A percentile compares a stretch with the other conserved stretches of the same genome.
These are phyloP conservation scores for Geranium rotundifolium DNA, from an alignment of 345 rosid genomes.

Conservation along the genomic window DNA sequence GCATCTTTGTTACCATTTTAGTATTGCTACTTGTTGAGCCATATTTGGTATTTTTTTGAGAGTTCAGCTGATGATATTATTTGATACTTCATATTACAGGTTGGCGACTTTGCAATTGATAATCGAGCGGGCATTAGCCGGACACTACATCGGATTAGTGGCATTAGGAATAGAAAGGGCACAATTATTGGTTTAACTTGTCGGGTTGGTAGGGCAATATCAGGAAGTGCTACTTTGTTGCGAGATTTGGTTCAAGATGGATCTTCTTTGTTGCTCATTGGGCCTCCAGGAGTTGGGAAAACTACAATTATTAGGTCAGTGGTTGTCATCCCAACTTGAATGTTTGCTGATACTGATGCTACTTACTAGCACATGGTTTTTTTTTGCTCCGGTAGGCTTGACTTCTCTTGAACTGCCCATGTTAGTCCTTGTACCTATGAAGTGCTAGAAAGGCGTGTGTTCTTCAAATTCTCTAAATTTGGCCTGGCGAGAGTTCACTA, in stretches of 20 bases:
- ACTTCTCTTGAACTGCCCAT: too few relatives aligned
- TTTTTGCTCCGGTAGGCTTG: too few relatives aligned
- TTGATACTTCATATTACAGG: constrained; percentile 27
- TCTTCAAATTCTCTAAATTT: neutral
- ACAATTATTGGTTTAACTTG: constrained; percentile 78
- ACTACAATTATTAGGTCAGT: constrained; percentile 84
- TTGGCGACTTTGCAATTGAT: constrained; percentile 76
- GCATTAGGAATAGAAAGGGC: constrained; percentile 68
- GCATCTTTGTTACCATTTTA: neutral
- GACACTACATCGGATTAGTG: constrained; percentile 83
- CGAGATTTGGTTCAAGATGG: constrained; percentile 69
- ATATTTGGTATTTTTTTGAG: neutral
- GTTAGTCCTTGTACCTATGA: neutral
- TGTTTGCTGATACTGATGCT: too few relatives aligned
- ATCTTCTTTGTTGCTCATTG: constrained; percentile 75
- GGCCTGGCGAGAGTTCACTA: neutral
- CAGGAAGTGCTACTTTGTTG: constrained; percentile 67
- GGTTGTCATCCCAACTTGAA: neutral
- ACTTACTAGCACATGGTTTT: too few relatives aligned
- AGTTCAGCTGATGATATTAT: neutral
- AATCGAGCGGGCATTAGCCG: constrained; percentile 89
- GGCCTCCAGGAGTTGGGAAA: constrained; percentile 95
- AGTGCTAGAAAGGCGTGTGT: neutral
- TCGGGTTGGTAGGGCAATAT: constrained; percentile 81
- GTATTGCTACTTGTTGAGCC: neutral